Base-by-base conservation (phyloP, 495 filamentous ascomycete genomes). In the Neurospora sp. region DNA sequence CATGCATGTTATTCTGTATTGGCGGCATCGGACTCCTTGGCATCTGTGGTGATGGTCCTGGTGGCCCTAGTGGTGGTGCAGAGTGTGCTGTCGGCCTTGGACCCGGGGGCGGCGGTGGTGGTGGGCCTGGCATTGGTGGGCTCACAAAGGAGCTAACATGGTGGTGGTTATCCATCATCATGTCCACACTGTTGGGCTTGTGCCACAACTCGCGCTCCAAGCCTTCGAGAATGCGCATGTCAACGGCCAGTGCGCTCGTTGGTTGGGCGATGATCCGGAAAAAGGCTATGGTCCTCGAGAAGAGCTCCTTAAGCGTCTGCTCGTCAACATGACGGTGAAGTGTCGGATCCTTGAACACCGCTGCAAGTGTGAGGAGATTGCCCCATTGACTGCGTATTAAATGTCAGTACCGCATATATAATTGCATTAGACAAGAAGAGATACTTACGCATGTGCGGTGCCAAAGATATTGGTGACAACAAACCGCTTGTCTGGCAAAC, bases 391-490 rank as follows among this genome's bases (percentile, higher is more conserved):
- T 97, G 73, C 1, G 27, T 9, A 65, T 65, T 69, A 2, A 2
- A n/a, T 31, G 22, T 71, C 39, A 72, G 72, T 27, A 72, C 44
- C 16, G 7, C 12, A 42, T 11, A 39, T 71, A 68, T 5, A n/a
- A 39, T 68, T 59, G 48, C 27, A 27, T 59, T 3, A 22, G 11
- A 44, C 4, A 4, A 38, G 8, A 38, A 20, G 20, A 31, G 53
- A 35, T 35, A 88, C 94, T 89, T 94, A 98, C 94, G 95, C 95
- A 86, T 97, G 95, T 74, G 94, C 91, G 14, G 95, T 98, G 31
- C 95, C 94, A 80, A 96, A 96, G 35, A 97, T 92, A 77, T 97
- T 98, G 10, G 95, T 98, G 59, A 97, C 89, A 40, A 97, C 90
- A 37, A 91, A 89, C 6, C 95, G 88, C 70, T 88, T 86, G 16